These are phyloP conservation scores for Blastobotrys malaysiensis DNA, from an alignment of 1,139 yeast species.

Conservation along the genomic window DNA sequence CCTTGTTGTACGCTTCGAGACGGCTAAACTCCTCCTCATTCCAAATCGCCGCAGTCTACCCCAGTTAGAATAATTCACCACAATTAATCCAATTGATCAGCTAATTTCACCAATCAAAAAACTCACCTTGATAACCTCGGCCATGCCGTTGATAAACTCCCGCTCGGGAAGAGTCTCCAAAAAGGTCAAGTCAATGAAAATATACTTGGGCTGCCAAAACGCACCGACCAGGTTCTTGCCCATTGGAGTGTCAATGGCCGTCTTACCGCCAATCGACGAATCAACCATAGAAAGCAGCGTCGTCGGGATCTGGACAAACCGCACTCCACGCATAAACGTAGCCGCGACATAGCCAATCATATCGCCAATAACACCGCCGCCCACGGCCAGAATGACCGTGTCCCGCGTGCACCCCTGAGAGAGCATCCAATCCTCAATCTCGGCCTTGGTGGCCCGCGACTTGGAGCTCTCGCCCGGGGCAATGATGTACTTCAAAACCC, in stretches of 20 bases:
- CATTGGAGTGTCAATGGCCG: slow-evolving; percentile 96
- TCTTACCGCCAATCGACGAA: slow-evolving; percentile 96
- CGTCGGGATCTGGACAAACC: slow-evolving; percentile 92
- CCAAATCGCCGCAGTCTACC: slow-evolving; percentile 94
- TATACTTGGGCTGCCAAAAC: slow-evolving; percentile 91
- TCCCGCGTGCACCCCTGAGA: slow-evolving; percentile 92
- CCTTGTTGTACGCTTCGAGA: slow-evolving; percentile 67
- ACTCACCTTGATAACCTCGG: slow-evolving; percentile 76
- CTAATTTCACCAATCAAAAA: too few relatives aligned
- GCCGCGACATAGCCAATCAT: slow-evolving; percentile 99
- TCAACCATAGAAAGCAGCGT: slow-evolving; percentile 95
- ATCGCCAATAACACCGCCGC: slow-evolving; percentile 99
- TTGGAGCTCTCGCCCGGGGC: slow-evolving; percentile 95
- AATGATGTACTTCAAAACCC: slow-evolving; percentile 62
- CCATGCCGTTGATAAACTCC: slow-evolving; percentile 97
- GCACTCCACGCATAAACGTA: slow-evolving; percentile 97
- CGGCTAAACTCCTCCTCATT: slow-evolving; percentile 80
- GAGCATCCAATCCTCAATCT: slow-evolving; percentile 85
- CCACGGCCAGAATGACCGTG: slow-evolving; percentile 89
- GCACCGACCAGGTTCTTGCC: slow-evolving; percentile 98
- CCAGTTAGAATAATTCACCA: neutral
- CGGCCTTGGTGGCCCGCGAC: slow-evolving; percentile 82
- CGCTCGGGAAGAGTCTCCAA: slow-evolving; percentile 84
- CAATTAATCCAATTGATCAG: neutral
- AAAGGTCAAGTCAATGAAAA: slow-evolving; percentile 83